Conservation (phyloP, 768 basidiomycete species). For the Gymnopilus dilepis region DNA sequence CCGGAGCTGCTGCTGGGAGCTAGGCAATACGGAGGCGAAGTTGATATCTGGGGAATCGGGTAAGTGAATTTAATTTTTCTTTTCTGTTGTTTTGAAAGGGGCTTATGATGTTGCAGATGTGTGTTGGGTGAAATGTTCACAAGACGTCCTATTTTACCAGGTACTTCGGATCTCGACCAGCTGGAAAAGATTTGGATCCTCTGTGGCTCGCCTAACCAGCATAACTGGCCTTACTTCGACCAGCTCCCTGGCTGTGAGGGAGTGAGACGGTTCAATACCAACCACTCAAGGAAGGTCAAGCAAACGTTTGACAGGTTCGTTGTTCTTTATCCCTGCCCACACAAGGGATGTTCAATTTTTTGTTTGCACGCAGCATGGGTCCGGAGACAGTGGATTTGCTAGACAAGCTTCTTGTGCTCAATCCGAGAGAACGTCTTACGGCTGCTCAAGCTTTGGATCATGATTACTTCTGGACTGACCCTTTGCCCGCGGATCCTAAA, state of each 20-base stretch:
- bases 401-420: constrained; percentile 81
- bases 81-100: not conserved
- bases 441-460: constrained; percentile 89
- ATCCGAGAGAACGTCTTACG: constrained; percentile 84
- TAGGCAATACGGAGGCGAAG: constrained; percentile 87
- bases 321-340: not conserved
- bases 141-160: constrained; percentile 84
- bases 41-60: constrained; percentile 99
- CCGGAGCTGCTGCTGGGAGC: constrained; percentile 92
- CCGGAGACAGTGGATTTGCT: constrained; percentile 81
- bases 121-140: constrained; percentile 97
- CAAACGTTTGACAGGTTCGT: constrained; percentile 64
- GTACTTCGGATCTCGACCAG: constrained; percentile 90
- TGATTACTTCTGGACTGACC: constrained; percentile 93
- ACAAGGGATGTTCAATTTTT: not conserved
- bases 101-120: constrained; percentile 56
- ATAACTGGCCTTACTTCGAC: constrained; percentile 81
- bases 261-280: constrained; percentile 62
- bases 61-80: constrained; percentile 45
- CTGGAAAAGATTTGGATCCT: constrained; percentile 86
- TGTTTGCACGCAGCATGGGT: constrained; percentile 43
- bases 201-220: constrained; percentile 88
- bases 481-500: constrained; percentile 84
- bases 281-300: constrained; percentile 58
- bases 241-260: constrained; percentile 80